A percentile compares a stretch with the other conserved stretches of the same genome.
Conservation (phyloP, 2,329 filamentous ascomycete genomes). For the Acrocalymma vagum region DNA sequence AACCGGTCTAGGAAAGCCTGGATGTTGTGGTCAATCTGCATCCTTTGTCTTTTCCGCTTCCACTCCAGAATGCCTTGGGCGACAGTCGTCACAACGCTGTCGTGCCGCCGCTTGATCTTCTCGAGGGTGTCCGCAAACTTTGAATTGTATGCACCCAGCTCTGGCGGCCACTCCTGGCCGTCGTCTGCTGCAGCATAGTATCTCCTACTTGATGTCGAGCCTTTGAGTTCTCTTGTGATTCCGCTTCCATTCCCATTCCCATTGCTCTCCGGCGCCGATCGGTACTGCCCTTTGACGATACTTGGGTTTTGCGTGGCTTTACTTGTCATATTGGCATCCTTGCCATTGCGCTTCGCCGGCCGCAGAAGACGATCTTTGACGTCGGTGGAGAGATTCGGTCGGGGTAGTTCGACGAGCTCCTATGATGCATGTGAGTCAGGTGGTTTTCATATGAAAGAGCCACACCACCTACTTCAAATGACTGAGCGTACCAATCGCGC, state of each 20-base stretch:
- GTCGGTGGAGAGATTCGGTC: constrained; percentile 78
- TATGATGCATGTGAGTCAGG: constrained; percentile 53
- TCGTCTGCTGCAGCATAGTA: constrained; percentile 96
- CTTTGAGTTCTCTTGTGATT: constrained; percentile 57
- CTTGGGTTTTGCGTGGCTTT: constrained; percentile 92
- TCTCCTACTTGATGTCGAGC: constrained; percentile 62
- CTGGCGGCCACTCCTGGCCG: constrained; percentile 87
- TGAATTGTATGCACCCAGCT: constrained; percentile 93
- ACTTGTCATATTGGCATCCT: constrained; percentile 73
- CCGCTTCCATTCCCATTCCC: constrained; percentile 58
- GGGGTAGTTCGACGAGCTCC: constrained; percentile 90
- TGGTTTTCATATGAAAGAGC: constrained; percentile 11
- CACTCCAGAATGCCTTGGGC: constrained; percentile 98
- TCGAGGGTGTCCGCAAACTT: constrained; percentile 88
- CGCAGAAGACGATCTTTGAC: constrained; percentile 81
- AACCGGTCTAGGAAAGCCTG: constrained; percentile 98
- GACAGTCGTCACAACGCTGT: constrained; percentile 96
- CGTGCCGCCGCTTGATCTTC: constrained; percentile 94
- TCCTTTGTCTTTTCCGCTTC: constrained; percentile 93
- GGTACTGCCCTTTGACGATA: constrained; percentile 82
- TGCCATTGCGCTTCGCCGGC: constrained; percentile 67
- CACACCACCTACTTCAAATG: constrained; percentile 81
- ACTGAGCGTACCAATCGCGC: constrained; percentile 98
- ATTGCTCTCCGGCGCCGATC: constrained; percentile 61
- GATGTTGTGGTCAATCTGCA: constrained; percentile 98